Evolutionary conservation across 331 rosid species (phyloP).

Genomic region (Dryas integrifolia): DNA sequence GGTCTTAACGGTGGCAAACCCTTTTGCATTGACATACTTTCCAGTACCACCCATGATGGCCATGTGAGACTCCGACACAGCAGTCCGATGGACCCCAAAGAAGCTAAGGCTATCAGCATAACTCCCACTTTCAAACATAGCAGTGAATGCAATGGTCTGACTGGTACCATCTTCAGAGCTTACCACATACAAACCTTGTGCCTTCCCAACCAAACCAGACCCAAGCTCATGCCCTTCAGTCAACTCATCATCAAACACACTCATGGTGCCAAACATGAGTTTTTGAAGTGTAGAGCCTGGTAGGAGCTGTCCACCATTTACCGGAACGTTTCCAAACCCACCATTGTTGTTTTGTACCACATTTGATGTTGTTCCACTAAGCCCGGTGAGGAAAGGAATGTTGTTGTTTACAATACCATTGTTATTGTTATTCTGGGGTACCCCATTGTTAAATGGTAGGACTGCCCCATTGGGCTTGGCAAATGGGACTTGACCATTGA

Average conservation of each 20-base stretch:
- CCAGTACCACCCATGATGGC: constrained; percentile 90
- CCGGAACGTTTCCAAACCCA: constrained; percentile 34
- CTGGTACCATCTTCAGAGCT: constrained; percentile 73
- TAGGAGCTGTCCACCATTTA: constrained; percentile 52
- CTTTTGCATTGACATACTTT: constrained; percentile 65
- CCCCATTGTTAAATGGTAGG: constrained; percentile 50
- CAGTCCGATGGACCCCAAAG: constrained; percentile 68
- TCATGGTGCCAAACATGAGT: constrained; percentile 78
- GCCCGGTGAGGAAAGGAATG: constrained; percentile 81
- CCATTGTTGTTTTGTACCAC: constrained; percentile 46
- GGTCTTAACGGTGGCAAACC: constrained; percentile 58
- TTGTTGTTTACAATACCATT: constrained; percentile 64
- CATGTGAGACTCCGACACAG: constrained; percentile 66
- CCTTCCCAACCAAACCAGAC: constrained; percentile 73
- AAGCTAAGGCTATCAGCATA: constrained; percentile 64
- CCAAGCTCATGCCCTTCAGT: constrained; percentile 71
- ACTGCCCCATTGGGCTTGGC: constrained; percentile 79
- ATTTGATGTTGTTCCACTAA: constrained; percentile 43
- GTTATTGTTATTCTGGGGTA: constrained; percentile 69
- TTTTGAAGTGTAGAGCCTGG: constrained; percentile 55
- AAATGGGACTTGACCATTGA: constrained; percentile 64
- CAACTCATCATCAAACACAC: constrained; percentile 74
- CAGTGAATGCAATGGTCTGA: constrained; percentile 73
- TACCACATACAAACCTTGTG: constrained; percentile 78
- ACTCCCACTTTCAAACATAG: constrained; percentile 62